Evolutionary conservation across 2,329 filamentous ascomycete species (phyloP), one percentile per base, ranked within the genome.

Genomic region (Lecanoromycetidae sp.): DNA sequence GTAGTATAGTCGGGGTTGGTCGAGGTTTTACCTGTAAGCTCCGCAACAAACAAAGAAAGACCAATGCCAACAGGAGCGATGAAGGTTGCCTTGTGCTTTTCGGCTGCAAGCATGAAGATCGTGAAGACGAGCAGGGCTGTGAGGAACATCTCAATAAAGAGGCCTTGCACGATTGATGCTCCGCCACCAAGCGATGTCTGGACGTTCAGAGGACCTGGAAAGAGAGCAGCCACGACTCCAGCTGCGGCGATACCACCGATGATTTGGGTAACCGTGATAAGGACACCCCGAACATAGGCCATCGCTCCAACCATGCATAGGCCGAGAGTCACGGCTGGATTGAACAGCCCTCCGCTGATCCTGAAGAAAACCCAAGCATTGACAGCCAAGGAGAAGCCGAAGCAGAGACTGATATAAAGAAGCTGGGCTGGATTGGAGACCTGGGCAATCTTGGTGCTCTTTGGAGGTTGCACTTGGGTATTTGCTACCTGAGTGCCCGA

Each of bases 281-380:
- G 43, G 2, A 54, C 44, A 15, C 60, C 62, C n/a, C 64, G 57
- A 13, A 59, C 46, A 37, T 55, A 58, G 3, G 58, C 53, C 20
- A 65, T 55, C 1, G 59, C 61, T 1, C 64, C 63, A 30, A 65
- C 58, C 2, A 66, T 53, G 23, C 55, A 58, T 57, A 67, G 58
- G 1, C 60, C 63, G n/a, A 67, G 48, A 5, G 64, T 64, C 10
- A 66, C 61, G 10, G 53, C 53, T 13, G 53, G 53, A 36, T 55
- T 55, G 35, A 55, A 55, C 4, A 55, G 49, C 3, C 53, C 53
- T 5, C 53, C 53, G 20, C 43, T 48, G 42, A 54, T 52, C 17
- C 52, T 65, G 54, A 69, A 75, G 55, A 75, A 75, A 1, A 71
- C 66, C 71, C 72, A 76, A 2, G 70, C 71, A 54, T 75, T 76